Evolutionary conservation across 1,139 yeast species (phyloP).

Genomic region (Scheffersomyces cryptocercus): DNA sequence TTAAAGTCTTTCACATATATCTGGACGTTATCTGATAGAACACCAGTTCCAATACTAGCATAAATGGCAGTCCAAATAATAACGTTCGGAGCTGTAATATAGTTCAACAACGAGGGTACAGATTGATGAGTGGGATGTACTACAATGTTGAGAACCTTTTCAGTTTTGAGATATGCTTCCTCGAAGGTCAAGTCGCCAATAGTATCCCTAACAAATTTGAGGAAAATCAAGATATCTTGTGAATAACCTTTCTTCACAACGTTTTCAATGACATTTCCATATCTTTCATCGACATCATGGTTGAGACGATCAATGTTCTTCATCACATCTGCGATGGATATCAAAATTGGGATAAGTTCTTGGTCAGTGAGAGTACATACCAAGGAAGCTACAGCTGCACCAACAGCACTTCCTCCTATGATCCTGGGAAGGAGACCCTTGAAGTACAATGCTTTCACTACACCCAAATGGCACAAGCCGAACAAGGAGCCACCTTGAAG

Average conservation of each 20-base stretch:
- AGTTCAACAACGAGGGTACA: conserved; percentile 78
- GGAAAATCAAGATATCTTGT: conserved; percentile 76
- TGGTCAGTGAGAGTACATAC: conserved; percentile 68
- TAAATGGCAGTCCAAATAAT: conserved; percentile 83
- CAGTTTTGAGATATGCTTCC: conserved; percentile 86
- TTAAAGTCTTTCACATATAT: conserved; percentile 70
- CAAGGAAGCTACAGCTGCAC: conserved; percentile 87
- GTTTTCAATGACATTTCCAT: conserved; percentile 67
- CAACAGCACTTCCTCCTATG: conserved; percentile 92
- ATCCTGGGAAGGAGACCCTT: conserved; percentile 79
- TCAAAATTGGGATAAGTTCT: conserved; percentile 53
- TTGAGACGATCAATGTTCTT: conserved; percentile 47
- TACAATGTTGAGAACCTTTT: conserved; percentile 80
- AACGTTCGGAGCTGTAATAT: conserved; percentile 93
- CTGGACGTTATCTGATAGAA: conserved; percentile 59
- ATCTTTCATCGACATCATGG: conserved; percentile 62
- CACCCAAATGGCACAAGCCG: conserved; percentile 92
- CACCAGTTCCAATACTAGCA: conserved; percentile 73
- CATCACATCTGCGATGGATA: conserved; percentile 51
- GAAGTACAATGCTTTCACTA: conserved; percentile 74
- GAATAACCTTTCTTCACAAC: conserved; percentile 76
- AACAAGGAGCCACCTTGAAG: conserved; percentile 93
- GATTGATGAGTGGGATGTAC: conserved; percentile 80
- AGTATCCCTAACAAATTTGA: conserved; percentile 74
- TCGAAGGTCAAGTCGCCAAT: conserved; percentile 88